Percentiles rank a stretch among this genome's conserved stretches.
These are phyloP conservation scores for Schoenoplectus tabernaemontani DNA, from an alignment of 202 grass and related monocot species.

Conservation along the genomic window DNA sequence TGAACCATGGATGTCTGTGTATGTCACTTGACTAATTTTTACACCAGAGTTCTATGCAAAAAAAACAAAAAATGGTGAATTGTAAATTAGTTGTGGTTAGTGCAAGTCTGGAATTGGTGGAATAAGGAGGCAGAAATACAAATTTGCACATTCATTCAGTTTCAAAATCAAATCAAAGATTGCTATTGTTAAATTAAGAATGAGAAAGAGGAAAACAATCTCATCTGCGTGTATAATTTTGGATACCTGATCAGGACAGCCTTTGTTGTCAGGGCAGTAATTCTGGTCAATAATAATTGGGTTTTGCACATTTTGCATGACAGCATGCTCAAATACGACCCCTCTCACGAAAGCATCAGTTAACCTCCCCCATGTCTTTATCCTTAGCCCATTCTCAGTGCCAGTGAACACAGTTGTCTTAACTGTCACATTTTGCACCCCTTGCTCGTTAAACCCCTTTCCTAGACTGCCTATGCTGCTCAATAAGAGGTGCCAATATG, in stretches of 20 bases:
- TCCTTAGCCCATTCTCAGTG: slow-evolving; percentile 36
- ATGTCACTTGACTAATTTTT: slow-evolving; percentile 32
- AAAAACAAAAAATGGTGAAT: neutral
- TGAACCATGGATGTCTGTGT: slow-evolving; percentile 30
- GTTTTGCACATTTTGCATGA: slow-evolving; percentile 34
- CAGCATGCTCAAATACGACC: slow-evolving; percentile 31
- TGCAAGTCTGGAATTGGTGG: neutral
- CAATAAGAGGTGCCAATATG: neutral
- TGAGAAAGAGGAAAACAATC: neutral
- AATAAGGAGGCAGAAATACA: neutral
- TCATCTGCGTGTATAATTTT: neutral
- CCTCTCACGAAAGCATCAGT: slow-evolving; percentile 24
- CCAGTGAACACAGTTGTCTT: slow-evolving; percentile 22
- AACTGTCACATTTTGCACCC: slow-evolving; percentile 47
- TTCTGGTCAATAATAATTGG: slow-evolving; percentile 46
- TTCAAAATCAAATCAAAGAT: neutral
- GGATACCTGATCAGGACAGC: slow-evolving; percentile 32
- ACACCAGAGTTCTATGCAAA: slow-evolving; percentile 26
- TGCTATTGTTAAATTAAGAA: neutral
- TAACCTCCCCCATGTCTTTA: slow-evolving; percentile 42
- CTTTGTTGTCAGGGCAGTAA: slow-evolving; percentile 30
- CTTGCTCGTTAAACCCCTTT: slow-evolving; percentile 31
- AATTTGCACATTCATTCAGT: neutral
- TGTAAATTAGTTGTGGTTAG: neutral
- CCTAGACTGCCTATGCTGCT: slow-evolving; percentile 43